Base-by-base conservation (phyloP, 116 monocot genomes). In the Cymodocea nodosa region DNA sequence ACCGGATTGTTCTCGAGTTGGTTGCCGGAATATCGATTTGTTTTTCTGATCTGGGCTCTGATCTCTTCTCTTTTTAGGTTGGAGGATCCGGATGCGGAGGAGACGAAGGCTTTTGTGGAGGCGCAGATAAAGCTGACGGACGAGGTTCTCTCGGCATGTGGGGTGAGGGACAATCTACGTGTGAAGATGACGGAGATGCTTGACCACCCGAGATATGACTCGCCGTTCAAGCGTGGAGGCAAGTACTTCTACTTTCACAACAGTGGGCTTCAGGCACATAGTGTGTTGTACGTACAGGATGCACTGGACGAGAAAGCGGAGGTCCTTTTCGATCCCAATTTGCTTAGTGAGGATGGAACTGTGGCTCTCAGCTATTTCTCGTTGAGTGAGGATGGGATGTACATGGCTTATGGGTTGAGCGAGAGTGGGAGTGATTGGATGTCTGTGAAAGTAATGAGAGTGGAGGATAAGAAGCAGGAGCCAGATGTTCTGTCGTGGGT, bases 401-500 rank as follows among this genome's bases (percentile, higher is more conserved):
- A 82, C 59, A 40, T 98, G 50, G 98, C 84, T 0, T 98, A 98
- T 66, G 92, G 86, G 35, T 74, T 89, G 50, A 92, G 90, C 62
- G 66, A 65, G 22, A 84, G 89, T 63, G 92, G 98, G 16, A 92
- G 92, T 30, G 98, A 98, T 76, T 98, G 98, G 98, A 80, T 86
- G 0, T 81, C 77, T 12, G 82, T 92, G 51, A 86, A 84, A 65
- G 92, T 98, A 12, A 80, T 92, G 84, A 36, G 77, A 59, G 76
- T 89, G 30, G 88, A 81, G 4, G 81, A 84, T 68, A 86, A 81
- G 76, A 67, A 68, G 60, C 51, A 61, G 22, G 69, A 75, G 68
- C 51, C 70, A 34, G 98, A 92, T 79, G 68, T 55, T 8, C 62
- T 98, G 23, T 84, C 84, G 6, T 98, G 98, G 98, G 98, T 92